phyloP scores from a whole-genome alignment of 2,329 filamentous ascomycete species.

The Helicocarpus griseus region DNA sequence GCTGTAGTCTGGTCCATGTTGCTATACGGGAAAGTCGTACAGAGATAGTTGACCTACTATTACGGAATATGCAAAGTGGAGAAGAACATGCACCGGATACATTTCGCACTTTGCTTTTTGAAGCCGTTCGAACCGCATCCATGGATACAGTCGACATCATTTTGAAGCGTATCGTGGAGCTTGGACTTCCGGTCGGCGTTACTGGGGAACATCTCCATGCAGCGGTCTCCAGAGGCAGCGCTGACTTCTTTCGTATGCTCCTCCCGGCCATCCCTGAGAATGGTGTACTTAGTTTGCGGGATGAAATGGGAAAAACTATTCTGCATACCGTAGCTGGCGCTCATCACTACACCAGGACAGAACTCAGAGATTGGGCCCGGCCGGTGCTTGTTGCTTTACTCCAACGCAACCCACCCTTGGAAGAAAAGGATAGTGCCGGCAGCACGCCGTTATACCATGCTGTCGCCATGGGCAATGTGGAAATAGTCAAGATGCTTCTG shows the following conservation, averaged over 20 bases:
- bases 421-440: background rate
- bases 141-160: background rate
- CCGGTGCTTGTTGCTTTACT: background rate
- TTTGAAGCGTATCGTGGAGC: background rate
- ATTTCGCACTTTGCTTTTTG: background rate
- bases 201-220: background rate
- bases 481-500: background rate
- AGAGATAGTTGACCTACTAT: background rate
- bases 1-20: background rate
- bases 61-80: background rate
- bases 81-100: background rate
- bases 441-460: background rate
- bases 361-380: background rate
- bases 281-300: background rate
- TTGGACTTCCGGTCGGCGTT: background rate
- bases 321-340: background rate
- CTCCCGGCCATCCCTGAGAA: background rate
- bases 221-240: background rate
- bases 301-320: background rate
- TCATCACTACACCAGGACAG: background rate
- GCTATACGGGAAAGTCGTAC: background rate
- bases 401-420: background rate
- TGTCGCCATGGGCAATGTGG: background rate
- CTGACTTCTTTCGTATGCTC: background rate
- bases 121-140: background rate